Evolutionary conservation across 352 stramenopile species (phyloP), one percentile per base, ranked within the genome.

Genomic region (Phytophthora kernoviae): DNA sequence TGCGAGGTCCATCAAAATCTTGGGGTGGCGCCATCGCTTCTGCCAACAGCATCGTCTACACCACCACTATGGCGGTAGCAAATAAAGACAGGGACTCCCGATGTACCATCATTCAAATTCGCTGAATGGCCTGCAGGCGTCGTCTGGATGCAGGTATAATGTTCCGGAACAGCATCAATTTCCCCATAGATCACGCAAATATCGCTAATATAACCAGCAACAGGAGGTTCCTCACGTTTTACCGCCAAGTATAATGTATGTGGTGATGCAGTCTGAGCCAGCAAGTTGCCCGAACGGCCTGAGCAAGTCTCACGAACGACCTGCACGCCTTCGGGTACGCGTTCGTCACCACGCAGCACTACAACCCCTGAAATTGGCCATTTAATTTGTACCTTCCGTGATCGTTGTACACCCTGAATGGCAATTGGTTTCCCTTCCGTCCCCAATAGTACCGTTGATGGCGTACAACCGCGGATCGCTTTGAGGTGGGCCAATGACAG

Each of bases 161-260:
- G 61, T 14, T 96, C 87, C 10, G 87, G 87, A 4, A 95, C 64
- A 14, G 81, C 76, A 51, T 96, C 87, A 30, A 96, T 93, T 33
- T 94, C 87, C 2, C 84, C 84, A 44, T 95, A 96, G 30, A 96
- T 88, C 6, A 96, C 83, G 27, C 76, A 91, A 15, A 96, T 58
- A 15, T 96, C 87, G 27, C 68, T 83, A 21, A 94, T 65, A 33
- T 84, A 92, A 1, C 75, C 80, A 11, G 73, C 50, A 2, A 32
- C 49, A 21, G 83, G 78, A 8, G 47, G 52, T 30, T 84, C 75
- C 37, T 91, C 84, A 2, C 87, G 79, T 39, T 86, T 87, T 6
- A 94, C 76, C 17, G 76, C 85, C 20, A 96, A 22, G 47, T 91
- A 94, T 22, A 96, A 51, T 21, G 83, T 83, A 33, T 92, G 65